Conservation (phyloP, 2,329 filamentous ascomycete species). For the Chrysosporium keratinophilum region DNA sequence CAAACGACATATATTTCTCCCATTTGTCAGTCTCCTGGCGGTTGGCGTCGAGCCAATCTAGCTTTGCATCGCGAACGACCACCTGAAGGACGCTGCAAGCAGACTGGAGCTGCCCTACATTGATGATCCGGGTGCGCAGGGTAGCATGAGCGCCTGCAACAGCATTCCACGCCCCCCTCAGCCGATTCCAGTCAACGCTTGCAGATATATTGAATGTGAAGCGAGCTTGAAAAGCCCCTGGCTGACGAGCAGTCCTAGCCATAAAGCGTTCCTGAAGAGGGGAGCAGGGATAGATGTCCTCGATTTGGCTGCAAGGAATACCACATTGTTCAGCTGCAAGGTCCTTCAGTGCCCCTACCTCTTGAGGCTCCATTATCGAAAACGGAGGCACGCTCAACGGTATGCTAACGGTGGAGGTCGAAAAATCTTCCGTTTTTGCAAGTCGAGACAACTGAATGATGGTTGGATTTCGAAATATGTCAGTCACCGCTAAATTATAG, state of each 20-base stretch:
- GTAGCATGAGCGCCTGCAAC: constrained; percentile 29
- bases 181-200: constrained; percentile 24
- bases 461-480: constrained; percentile 21
- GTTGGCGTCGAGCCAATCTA: constrained; percentile 8
- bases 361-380: not conserved
- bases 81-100: constrained; percentile 24
- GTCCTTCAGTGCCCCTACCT: not conserved
- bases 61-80: constrained; percentile 16
- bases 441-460: constrained; percentile 15
- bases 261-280: constrained; percentile 34
- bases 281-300: constrained; percentile 32
- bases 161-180: constrained; percentile 33
- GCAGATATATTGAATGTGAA: constrained; percentile 24
- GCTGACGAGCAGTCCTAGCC: constrained; percentile 28
- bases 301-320: constrained; percentile 17
- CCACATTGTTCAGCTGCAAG: constrained; percentile 9
- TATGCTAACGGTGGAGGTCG: not conserved
- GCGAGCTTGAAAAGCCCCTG: constrained; percentile 32
- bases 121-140: constrained; percentile 32
- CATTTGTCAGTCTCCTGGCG: constrained; percentile 12
- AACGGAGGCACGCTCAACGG: not conserved
- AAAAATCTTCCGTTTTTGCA: constrained; percentile 20
- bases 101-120: constrained; percentile 14
- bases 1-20: constrained; percentile 15
- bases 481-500: constrained; percentile 5